These are phyloP conservation scores for Moesziomyces globuligerus DNA, from an alignment of 1,284 basidiomycete species.

Conservation along the genomic window DNA sequence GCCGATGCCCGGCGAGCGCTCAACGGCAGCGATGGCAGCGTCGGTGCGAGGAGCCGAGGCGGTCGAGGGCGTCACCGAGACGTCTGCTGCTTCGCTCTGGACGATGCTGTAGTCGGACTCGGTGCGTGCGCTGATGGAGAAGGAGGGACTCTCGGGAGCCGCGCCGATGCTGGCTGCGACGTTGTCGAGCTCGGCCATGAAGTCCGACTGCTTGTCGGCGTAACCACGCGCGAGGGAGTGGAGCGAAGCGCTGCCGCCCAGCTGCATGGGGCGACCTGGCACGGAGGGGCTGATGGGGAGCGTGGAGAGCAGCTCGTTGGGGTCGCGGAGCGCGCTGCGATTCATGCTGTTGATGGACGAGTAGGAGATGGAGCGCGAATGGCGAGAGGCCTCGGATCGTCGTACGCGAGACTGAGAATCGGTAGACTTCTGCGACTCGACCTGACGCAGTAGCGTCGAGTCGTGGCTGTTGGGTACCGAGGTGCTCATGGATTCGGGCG, in stretches of 20 bases:
- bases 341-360: conserved; percentile 48
- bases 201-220: conserved; percentile 26
- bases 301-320: conserved; percentile 17
- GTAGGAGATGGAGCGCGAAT: conserved; percentile 63
- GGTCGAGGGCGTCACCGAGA: conserved; percentile 13
- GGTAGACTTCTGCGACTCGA: conserved; percentile 7
- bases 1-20: conserved; percentile 49
- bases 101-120: conserved; percentile 48
- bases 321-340: conserved; percentile 22
- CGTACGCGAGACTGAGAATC: conserved; percentile 7
- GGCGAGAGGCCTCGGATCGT: conserved; percentile 31
- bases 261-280: conserved; percentile 24
- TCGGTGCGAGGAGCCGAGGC: conserved; percentile 13
- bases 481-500: conserved; percentile 17
- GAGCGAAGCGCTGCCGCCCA: conserved; percentile 38
- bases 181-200: conserved; percentile 33
- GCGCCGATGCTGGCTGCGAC: conserved; percentile 29
- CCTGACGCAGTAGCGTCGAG: conserved; percentile 8
- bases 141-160: conserved; percentile 46
- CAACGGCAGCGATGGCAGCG: conserved; percentile 3
- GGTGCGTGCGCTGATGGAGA: conserved; percentile 55
- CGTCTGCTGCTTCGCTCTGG: conserved; percentile 20
- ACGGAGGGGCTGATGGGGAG: conserved; percentile 37
- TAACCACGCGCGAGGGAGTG: conserved; percentile 36
- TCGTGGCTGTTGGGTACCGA: conserved; percentile 22